Base-by-base conservation (phyloP, 1,284 basidiomycete genomes). In the Psilocybe mexicana region DNA sequence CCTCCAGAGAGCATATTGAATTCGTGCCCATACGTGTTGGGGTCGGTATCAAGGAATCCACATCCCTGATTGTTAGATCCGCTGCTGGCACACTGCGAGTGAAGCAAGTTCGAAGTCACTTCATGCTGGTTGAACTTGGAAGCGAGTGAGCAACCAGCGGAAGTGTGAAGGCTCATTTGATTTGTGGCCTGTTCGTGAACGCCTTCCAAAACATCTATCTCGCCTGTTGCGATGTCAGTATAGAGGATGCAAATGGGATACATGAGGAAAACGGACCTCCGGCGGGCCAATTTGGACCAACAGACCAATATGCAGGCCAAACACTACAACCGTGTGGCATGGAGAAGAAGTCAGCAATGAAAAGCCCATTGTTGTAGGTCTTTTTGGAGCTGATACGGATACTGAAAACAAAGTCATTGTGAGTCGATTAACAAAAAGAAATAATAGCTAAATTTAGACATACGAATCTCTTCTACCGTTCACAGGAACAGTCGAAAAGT, bases 251-350 rank as follows among this genome's bases (percentile, higher is more conserved):
- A 49, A 10, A 50, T 45, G 12, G n/a, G 24, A 43, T 23, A 38
- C 46, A 38, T 14, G 51, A 52, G 50, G 48, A 53, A 52, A 69
- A 67, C 70, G 71, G 71, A 70, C 87, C 89, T 12, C 70, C 79
- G n/a, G 66, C 49, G 1, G 91, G 93, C 92, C 92, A 94, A 59
- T 83, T 70, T 5, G 78, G 76, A n/a, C 86, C 87, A 38, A 79
- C 75, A 8, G 76, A 78, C 78, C 78, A 82, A 72, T 80, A 92
- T 25, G 92, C 92, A 52, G 92, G 92, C 92, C 92, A 94, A 43
- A 87, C 82, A 45, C 83, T 83, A 70, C 90, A 93, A 0, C 92
- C 92, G 65, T 84, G 81, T 1, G 93, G 91, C 86, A 92, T 92
- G 14, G 82, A 72, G 53, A 72, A 75, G 61, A 93, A 80, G 69